phyloP scores from a whole-genome alignment of 257 asterid genomes.

The Anisodus tanguticus region DNA sequence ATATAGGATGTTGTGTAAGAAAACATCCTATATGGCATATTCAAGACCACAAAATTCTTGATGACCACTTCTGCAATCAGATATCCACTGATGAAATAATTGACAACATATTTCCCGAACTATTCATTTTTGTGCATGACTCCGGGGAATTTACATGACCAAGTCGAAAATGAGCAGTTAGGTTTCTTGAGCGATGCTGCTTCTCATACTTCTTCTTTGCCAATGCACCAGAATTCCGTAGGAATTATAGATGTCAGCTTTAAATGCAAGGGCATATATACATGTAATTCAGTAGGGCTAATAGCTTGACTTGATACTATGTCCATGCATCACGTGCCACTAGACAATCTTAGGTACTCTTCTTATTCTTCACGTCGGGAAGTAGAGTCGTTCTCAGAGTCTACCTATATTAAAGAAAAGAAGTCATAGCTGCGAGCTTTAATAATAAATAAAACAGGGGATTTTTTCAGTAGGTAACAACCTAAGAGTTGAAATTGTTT shows the following conservation, averaged over 20 bases:
- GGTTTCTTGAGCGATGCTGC: background rate
- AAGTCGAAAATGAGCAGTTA: background rate
- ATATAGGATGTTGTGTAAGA: background rate
- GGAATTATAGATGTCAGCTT: background rate
- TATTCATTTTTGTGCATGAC: background rate
- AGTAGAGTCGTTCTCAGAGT: background rate
- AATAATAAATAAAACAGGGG: background rate
- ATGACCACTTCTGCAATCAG: background rate
- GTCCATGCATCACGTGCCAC: background rate
- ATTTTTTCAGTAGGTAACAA: background rate
- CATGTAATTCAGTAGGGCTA: background rate
- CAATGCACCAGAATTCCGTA: background rate
- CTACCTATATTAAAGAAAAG: background rate
- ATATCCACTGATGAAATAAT: background rate
- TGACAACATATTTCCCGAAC: background rate
- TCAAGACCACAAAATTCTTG: background rate
- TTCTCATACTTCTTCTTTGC: background rate
- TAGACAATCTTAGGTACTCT: background rate
- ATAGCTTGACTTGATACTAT: background rate
- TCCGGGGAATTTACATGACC: background rate
- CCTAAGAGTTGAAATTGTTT: background rate
- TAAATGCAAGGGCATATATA: slow-evolving; percentile 15
- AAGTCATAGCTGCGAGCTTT: background rate
- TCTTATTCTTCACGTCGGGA: background rate
- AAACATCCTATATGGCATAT: no score